phyloP scores from a whole-genome alignment of 805 yeast species.

The Metschnikowia arizonensis region DNA sequence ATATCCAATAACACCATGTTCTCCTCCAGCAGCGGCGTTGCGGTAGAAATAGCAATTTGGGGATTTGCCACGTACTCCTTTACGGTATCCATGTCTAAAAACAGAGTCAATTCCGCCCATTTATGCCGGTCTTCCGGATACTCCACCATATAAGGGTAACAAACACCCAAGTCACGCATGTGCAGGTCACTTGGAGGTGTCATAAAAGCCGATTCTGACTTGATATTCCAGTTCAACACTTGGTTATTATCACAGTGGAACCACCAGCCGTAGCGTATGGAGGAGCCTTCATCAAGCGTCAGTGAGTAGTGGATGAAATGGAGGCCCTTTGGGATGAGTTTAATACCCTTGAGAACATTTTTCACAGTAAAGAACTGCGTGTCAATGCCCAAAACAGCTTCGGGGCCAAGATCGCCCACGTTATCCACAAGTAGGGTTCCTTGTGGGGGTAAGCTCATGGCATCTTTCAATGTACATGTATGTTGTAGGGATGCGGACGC shows the following conservation, averaged over 20 bases:
- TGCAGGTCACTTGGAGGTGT: conserved; percentile 16
- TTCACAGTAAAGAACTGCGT: conserved; percentile 44
- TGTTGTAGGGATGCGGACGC: too few relatives aligned
- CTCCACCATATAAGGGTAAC: conserved; percentile 33
- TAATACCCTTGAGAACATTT: conserved; percentile 45
- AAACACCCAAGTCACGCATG: conserved; percentile 24
- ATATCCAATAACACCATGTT: conserved; percentile 37
- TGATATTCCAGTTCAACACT: conserved; percentile 16
- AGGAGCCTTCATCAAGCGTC: conserved; percentile 13
- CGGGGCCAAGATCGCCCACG: conserved; percentile 14
- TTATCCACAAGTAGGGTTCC: conserved; percentile 20
- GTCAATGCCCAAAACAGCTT: conserved; percentile 42
- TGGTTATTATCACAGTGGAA: conserved; percentile 31
- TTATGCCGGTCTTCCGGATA: conserved; percentile 30
- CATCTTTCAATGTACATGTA: background rate
- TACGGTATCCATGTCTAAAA: conserved; percentile 25
- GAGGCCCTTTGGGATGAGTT: conserved; percentile 45
- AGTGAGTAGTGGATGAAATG: conserved; percentile 52
- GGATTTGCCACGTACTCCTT: conserved; percentile 13
- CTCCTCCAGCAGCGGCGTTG: conserved; percentile 50
- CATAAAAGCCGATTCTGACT: background rate
- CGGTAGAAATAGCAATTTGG: conserved; percentile 34
- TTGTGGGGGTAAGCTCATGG: conserved; percentile 20
- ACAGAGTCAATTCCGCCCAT: conserved; percentile 16
- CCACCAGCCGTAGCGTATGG: conserved; percentile 40